Evolutionary conservation across 768 basidiomycete genomes (phyloP), one percentile per base, ranked within the genome.

Genomic region (Pleurotus tuoliensis): DNA sequence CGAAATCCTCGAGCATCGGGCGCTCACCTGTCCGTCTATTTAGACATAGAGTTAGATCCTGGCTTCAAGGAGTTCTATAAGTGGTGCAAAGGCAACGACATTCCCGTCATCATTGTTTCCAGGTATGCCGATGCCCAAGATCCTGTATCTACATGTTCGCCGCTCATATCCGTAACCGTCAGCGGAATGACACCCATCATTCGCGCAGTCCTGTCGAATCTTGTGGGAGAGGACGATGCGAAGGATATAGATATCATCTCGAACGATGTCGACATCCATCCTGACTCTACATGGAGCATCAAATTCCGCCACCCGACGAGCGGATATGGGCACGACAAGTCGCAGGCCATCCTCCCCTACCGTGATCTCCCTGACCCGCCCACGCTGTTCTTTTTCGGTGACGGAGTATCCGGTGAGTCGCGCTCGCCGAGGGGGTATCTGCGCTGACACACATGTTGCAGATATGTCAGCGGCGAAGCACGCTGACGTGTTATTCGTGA

Each of bases 171-270:
- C n/a, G 39, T 18, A 44, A 45, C 24, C 44, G 39, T 52, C 66
- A 94, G 92, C 61, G 95, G 94, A 20, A 97, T 97, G 94, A 87
- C 86, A 8, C 94, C 95, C 11, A 82, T 91, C 61, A 98, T 99
- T 63, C 90, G 92, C 41, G 92, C 92, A 0, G 89, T 97, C 4
- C 80, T 98, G n/a, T 82, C 85, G 46, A 87, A 84, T 60, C 84
- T 94, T 45, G 76, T 95, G 52, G 90, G 89, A 8, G 77, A 83
- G 37, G 81, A 87, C 58, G 83, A 82, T 25, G 86, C 91, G 3
- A 74, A 81, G 45, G 78, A 84, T 37, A 95, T 98, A 54, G 84
- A 91, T 58, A 90, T 99, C 65, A 91, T 99, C 63, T 87, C 95
- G n/a, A 99, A 99, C 73, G 88, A 92, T 60, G 92, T 90, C 43